Conservation (phyloP, 352 stramenopile genomes). For the Phytophthora chlamydospora region DNA sequence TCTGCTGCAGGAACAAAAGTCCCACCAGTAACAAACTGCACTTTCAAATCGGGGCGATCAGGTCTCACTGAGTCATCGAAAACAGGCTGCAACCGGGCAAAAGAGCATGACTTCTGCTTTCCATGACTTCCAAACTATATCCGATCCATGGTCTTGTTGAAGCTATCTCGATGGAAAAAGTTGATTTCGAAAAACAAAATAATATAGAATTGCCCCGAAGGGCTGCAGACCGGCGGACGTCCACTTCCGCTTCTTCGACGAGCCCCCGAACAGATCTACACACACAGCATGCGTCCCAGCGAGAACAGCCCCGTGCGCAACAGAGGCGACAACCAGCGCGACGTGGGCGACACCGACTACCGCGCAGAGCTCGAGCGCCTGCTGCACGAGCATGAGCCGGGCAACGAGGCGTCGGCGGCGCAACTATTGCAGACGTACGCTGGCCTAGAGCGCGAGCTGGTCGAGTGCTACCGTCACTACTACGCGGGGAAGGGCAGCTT, state of each 20-base stretch:
- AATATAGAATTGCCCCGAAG: constrained; percentile 23
- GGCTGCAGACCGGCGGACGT: not conserved
- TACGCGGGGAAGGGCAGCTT: constrained; percentile 58
- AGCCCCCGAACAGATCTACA: constrained; percentile 8
- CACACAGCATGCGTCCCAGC: constrained; percentile 21
- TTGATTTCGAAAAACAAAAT: constrained; percentile 22
- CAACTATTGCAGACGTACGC: constrained; percentile 57
- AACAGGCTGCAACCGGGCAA: not conserved
- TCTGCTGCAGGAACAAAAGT: constrained; percentile 34
- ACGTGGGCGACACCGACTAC: constrained; percentile 10
- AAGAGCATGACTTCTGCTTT: not conserved
- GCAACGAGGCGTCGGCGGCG: constrained; percentile 37
- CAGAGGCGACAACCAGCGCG: constrained; percentile 19
- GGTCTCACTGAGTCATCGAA: constrained; percentile 9
- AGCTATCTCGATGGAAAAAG: constrained; percentile 27
- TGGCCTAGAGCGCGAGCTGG: constrained; percentile 65
- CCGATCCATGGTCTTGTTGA: constrained; percentile 23
- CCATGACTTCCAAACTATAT: constrained; percentile 5
- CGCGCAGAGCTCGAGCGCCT: constrained; percentile 46
- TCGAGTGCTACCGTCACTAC: constrained; percentile 73
- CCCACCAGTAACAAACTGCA: constrained; percentile 3
- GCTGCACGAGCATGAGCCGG: constrained; percentile 54
- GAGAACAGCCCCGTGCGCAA: constrained; percentile 4
- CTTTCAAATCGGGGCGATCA: constrained; percentile 2
- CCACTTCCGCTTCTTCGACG: constrained; percentile 33